These are phyloP conservation scores for Castanea crenata DNA, from an alignment of 306 rosid genomes.

Conservation along the genomic window DNA sequence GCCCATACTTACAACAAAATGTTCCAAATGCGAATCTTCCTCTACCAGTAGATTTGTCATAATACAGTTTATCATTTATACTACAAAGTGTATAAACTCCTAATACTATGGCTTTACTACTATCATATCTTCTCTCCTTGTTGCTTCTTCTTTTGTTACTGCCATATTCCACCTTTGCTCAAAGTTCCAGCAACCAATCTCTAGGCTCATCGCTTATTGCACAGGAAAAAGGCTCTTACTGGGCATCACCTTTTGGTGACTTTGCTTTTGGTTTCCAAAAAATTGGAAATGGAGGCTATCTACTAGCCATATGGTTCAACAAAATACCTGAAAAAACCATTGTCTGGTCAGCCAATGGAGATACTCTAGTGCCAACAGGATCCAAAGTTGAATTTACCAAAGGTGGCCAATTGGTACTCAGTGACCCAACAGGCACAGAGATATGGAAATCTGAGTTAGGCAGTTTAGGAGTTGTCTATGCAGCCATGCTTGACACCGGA, in stretches of 20 bases:
- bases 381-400: not conserved
- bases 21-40: too few relatives aligned
- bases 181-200: not conserved
- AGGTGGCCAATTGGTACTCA: slow-evolving; percentile 23
- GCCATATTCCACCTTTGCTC: too few relatives aligned
- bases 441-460: slow-evolving; percentile 17
- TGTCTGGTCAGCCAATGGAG: not conserved
- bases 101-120: too few relatives aligned
- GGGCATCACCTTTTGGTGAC: not conserved
- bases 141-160: too few relatives aligned
- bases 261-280: not conserved
- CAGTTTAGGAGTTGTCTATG: slow-evolving; percentile 20
- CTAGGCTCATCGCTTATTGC: not conserved
- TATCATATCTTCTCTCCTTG: too few relatives aligned
- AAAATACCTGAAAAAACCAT: not conserved
- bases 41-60: too few relatives aligned
- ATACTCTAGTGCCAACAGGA: not conserved
- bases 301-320: slow-evolving; percentile 3
- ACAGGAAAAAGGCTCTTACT: not conserved
- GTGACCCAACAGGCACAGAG: slow-evolving; percentile 8
- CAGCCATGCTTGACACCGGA: slow-evolving; percentile 45
- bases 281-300: not conserved
- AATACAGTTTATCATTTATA: too few relatives aligned
- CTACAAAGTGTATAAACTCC: too few relatives aligned
- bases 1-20: too few relatives aligned